Percentiles rank a stretch among this genome's conserved stretches.
phyloP scores from a whole-genome alignment of 2,329 filamentous ascomycete species.

The Colletotrichum godetiae region DNA sequence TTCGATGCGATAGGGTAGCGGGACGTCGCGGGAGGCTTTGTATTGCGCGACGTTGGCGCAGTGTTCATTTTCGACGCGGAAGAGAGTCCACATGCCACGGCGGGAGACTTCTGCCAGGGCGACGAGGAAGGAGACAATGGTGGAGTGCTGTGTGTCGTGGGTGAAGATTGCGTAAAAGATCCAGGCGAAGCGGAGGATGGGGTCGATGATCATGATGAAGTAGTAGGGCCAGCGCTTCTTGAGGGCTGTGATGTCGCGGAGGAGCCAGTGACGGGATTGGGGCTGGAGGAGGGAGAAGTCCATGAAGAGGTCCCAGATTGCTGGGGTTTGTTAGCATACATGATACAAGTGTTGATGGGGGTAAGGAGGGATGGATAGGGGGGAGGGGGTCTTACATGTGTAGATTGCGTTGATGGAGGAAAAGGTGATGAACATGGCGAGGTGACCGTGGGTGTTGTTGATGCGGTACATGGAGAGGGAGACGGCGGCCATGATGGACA shows the following conservation, averaged over 20 bases:
- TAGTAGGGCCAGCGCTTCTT: conserved; percentile 89
- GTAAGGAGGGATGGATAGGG: neutral
- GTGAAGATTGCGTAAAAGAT: conserved; percentile 91
- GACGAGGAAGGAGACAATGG: conserved; percentile 83
- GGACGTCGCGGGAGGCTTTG: conserved; percentile 88
- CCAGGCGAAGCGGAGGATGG: conserved; percentile 92
- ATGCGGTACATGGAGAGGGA: conserved; percentile 88
- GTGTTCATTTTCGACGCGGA: conserved; percentile 98
- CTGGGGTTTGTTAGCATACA: conserved; percentile 47
- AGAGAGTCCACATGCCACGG: conserved; percentile 89
- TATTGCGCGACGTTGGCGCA: conserved; percentile 91
- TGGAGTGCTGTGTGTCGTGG: conserved; percentile 83
- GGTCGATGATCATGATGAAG: conserved; percentile 82
- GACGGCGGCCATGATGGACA: conserved; percentile 83
- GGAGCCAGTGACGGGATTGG: conserved; percentile 72
- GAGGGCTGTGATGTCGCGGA: conserved; percentile 84
- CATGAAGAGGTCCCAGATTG: conserved; percentile 95
- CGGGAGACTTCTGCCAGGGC: conserved; percentile 83
- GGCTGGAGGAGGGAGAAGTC: conserved; percentile 93
- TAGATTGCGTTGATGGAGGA: conserved; percentile 87
- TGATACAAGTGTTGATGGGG: no score
- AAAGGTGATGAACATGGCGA: conserved; percentile 83
- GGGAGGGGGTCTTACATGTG: conserved; percentile 67
- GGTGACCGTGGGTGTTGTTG: conserved; percentile 62
- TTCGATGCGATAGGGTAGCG: conserved; percentile 80